phyloP scores from a whole-genome alignment of 106 monocot species.

The Xerophyta viscosa region DNA sequence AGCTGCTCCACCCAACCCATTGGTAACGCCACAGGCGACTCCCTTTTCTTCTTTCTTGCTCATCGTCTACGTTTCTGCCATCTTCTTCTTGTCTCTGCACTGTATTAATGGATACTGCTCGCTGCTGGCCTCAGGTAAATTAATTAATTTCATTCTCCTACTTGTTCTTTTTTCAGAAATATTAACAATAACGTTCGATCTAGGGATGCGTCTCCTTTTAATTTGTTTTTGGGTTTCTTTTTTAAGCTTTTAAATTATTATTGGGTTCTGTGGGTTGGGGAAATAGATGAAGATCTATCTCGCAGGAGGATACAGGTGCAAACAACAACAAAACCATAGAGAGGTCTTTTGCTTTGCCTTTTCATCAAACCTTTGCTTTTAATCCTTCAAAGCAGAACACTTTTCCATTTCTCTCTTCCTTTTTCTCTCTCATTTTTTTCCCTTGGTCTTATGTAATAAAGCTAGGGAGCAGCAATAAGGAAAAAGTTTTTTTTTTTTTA shows the following conservation, averaged over 20 bases:
- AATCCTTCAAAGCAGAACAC: slow-evolving; percentile 25
- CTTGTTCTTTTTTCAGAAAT: too few relatives aligned
- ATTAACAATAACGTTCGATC: not conserved
- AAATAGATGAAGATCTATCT: not conserved
- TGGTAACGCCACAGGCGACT: too few relatives aligned
- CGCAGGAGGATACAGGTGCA: not conserved
- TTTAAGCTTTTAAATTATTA: not conserved
- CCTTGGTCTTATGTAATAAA: not conserved
- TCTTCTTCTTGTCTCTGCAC: slow-evolving; percentile 3
- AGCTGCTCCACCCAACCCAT: not conserved
- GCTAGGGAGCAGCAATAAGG: slow-evolving; percentile 3
- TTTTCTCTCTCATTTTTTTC: slow-evolving; percentile 16
- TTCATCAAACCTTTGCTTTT: slow-evolving; percentile 1
- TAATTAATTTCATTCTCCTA: not conserved
- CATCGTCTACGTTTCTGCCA: not conserved
- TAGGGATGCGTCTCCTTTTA: not conserved
- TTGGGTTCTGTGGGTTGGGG: slow-evolving; percentile 5
- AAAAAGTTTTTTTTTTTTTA: too few relatives aligned
- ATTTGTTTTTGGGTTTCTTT: not conserved
- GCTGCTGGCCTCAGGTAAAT: slow-evolving; percentile 45
- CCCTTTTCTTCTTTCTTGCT: not conserved
- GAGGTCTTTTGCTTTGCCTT: slow-evolving; percentile 2
- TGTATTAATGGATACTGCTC: slow-evolving; percentile 33
- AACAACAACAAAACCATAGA: not conserved
- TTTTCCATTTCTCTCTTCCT: not conserved